These are phyloP conservation scores for Fusarium floridanum DNA, from an alignment of 2,329 filamentous ascomycete species.

Conservation along the genomic window DNA sequence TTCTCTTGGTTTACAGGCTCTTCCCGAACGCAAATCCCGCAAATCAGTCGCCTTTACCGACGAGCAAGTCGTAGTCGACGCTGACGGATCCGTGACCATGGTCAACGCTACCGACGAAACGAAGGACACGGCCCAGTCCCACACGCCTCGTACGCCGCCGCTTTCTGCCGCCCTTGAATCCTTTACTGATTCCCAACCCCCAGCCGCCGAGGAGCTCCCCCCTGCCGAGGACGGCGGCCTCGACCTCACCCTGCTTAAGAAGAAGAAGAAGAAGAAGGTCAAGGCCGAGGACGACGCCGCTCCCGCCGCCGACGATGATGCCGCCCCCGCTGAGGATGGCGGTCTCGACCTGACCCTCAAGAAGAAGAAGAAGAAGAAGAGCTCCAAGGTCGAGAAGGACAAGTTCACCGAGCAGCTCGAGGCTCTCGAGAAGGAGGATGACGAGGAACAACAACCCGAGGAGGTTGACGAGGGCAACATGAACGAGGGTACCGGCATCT, in stretches of 20 bases:
- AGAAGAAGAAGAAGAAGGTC: slow-evolving; percentile 75
- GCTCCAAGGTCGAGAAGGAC: slow-evolving; percentile 67
- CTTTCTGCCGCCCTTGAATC: slow-evolving; percentile 66
- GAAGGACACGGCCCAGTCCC: slow-evolving; percentile 85
- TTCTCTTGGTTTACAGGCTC: slow-evolving; percentile 40
- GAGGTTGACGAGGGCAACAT: slow-evolving; percentile 78
- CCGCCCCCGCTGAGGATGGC: slow-evolving; percentile 61
- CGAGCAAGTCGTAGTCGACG: slow-evolving; percentile 87
- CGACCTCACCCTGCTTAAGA: slow-evolving; percentile 79
- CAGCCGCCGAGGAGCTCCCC: slow-evolving; percentile 61
- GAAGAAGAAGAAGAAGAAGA: slow-evolving; percentile 83
- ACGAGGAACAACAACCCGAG: slow-evolving; percentile 57
- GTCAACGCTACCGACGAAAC: slow-evolving; percentile 79
- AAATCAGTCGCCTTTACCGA: slow-evolving; percentile 96
- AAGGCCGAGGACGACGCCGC: slow-evolving; percentile 61
- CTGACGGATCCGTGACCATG: slow-evolving; percentile 87
- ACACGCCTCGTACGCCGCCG: slow-evolving; percentile 76
- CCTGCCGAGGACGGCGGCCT: slow-evolving; percentile 65
- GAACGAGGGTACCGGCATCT: slow-evolving; percentile 90
- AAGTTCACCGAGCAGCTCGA: slow-evolving; percentile 72
- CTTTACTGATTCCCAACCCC: slow-evolving; percentile 64
- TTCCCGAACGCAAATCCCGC: slow-evolving; percentile 76
- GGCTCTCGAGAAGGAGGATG: slow-evolving; percentile 76
- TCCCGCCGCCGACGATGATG: slow-evolving; percentile 53
- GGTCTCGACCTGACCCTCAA: slow-evolving; percentile 72